These are phyloP conservation scores for Heterobasidion annosum DNA, from an alignment of 1,284 basidiomycete genomes.

Conservation along the genomic window DNA sequence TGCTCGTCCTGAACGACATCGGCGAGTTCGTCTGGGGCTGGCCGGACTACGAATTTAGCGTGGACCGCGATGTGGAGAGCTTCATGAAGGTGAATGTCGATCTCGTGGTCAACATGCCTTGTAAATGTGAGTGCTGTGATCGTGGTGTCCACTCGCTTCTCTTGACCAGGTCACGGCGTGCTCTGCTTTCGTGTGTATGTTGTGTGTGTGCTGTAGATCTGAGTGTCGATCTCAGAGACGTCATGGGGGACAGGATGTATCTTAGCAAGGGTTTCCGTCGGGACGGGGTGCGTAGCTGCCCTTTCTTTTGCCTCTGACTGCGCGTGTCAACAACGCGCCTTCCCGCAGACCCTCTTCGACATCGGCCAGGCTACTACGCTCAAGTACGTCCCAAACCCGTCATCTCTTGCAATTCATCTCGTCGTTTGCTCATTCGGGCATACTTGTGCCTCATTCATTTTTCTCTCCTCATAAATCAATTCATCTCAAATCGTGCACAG, in stretches of 20 bases:
- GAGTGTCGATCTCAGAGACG: constrained; percentile 86
- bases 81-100: constrained; percentile 84
- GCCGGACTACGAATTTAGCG: constrained; percentile 78
- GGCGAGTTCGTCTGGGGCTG: constrained; percentile 90
- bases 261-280: constrained; percentile 79
- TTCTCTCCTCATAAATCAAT: too few relatives aligned
- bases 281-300: constrained; percentile 59
- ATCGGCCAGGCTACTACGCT: constrained; percentile 73
- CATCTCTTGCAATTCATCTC: neutral
- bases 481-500: constrained; percentile 1
- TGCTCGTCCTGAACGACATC: constrained; percentile 81
- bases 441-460: too few relatives aligned
- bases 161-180: neutral
- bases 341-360: constrained; percentile 69
- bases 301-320: neutral
- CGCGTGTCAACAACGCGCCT: neutral
- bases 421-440: too few relatives aligned
- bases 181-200: neutral
- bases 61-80: constrained; percentile 57
- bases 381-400: constrained; percentile 24
- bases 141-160: neutral
- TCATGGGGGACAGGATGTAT: constrained; percentile 85
- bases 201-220: constrained; percentile 41
- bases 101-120: constrained; percentile 87
- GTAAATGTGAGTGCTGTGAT: constrained; percentile 61